These are phyloP conservation scores for Backusella luteola DNA, from an alignment of 192 early-diverging fungal species.

Conservation along the genomic window DNA sequence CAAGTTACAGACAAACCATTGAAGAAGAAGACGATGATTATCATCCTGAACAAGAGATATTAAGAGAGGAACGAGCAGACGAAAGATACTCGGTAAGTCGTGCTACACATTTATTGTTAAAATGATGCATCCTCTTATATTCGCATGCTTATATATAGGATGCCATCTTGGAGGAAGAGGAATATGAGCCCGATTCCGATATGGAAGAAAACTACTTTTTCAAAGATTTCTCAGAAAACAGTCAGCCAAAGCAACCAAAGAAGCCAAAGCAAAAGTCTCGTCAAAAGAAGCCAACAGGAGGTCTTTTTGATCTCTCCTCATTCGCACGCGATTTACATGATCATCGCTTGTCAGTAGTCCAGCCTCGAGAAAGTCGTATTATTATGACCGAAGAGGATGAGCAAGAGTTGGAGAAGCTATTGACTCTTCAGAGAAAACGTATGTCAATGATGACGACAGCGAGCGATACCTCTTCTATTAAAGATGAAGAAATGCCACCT, in stretches of 20 bases:
- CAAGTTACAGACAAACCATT: not conserved
- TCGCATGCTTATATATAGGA: not conserved
- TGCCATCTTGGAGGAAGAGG: not conserved
- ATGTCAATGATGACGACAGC: not conserved
- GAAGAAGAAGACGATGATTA: not conserved
- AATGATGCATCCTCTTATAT: not conserved
- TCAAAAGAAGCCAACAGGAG: not conserved
- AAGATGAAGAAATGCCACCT: constrained; percentile 3
- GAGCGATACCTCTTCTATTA: not conserved
- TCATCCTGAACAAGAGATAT: not conserved
- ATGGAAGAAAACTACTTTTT: constrained; percentile 30
- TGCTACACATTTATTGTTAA: not conserved
- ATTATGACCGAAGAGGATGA: constrained; percentile 27
- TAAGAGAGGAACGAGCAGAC: not conserved
- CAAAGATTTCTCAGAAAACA: constrained; percentile 25
- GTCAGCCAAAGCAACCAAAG: too few species aligned
- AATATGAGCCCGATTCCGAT: constrained; percentile 20
- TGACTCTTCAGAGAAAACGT: constrained; percentile 9
- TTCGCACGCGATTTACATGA: constrained; percentile 29
- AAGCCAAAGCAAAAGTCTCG: not conserved
- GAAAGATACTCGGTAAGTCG: not conserved
- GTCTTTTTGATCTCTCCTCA: constrained; percentile 20
- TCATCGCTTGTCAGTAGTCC: constrained; percentile 23
- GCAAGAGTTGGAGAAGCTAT: constrained; percentile 17
- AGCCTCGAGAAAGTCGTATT: constrained; percentile 15